These are phyloP conservation scores for Arthroderma sp. DNA, from an alignment of 2,329 filamentous ascomycete genomes.

Conservation along the genomic window DNA sequence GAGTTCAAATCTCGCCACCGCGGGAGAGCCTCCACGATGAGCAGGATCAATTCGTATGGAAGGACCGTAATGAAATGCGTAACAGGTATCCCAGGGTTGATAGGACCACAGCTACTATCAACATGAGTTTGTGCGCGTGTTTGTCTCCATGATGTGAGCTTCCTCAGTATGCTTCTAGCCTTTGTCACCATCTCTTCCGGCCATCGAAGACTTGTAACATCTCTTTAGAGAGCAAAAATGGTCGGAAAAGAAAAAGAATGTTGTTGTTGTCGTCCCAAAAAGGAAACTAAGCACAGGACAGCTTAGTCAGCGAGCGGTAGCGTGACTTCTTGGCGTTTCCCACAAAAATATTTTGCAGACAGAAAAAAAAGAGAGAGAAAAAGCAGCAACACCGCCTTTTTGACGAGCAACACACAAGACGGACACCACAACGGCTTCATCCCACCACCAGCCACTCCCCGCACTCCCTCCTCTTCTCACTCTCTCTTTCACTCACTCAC, in stretches of 20 bases:
- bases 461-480: no score
- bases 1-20: not conserved
- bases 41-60: slow-evolving; percentile 5
- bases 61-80: no score
- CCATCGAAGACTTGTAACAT: no score
- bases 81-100: no score
- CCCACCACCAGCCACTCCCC: not conserved
- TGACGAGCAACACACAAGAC: not conserved
- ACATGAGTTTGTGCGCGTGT: no score
- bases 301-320: not conserved
- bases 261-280: not conserved
- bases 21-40: not conserved
- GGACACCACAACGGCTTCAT: not conserved
- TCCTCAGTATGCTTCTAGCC: no score
- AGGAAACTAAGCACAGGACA: not conserved
- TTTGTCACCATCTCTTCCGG: no score
- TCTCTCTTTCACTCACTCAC: not conserved
- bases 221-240: no score
- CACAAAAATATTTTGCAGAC: not conserved
- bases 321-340: not conserved
- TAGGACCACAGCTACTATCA: no score
- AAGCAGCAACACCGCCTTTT: not conserved
- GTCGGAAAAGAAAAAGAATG: no score
- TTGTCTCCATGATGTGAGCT: no score
- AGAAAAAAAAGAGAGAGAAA: not conserved